Base-by-base conservation (phyloP, 495 filamentous ascomycete species). In the Neurospora pannonica region DNA sequence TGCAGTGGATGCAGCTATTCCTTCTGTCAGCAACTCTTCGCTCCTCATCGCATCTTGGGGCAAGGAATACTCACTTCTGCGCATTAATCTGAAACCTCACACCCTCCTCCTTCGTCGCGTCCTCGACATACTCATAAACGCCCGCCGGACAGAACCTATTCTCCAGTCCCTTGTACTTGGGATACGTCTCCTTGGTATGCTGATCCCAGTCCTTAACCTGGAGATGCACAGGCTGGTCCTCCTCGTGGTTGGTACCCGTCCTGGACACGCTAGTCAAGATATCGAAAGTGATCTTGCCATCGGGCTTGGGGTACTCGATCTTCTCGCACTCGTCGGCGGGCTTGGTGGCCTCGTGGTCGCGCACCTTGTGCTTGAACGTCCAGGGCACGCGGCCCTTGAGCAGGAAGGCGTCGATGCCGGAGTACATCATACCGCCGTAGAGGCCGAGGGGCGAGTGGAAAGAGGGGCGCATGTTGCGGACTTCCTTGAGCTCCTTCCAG, bases 61-160 rank as follows among this genome's bases (percentile, higher is more conserved):
- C 60, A 70, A 60, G 34, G n/a, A n/a, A 40, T 54, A 91, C 93
- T 88, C 87, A 97, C 94, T 98, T 98, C 80, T 98, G 97, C 36
- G 94, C 87, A 81, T 99, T 99, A 77, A 99, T 98, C 85, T 98
- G 94, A 85, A 99, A 99, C 75, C 94, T 86, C 72, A 98, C 93
- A 0, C 96, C 96, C 72, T 92, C 84, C 67, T 90, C 83, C 84
- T 95, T 96, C 38, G 82, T 90, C 40, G 90, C 87, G 79, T 99
- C 96, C 83, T 98, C 96, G 6, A 98, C 89, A 81, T 98, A 99
- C 84, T 99, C 96, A 79, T 99, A 99, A 77, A 99, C 96, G 6
- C 94, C 96, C 0, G 96, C 96, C n/a, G 96, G 96, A 79, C 96
- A 99, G 86, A 99, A 99, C n/a, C 97, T 88, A 78, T 96, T 97